phyloP scores from a whole-genome alignment of 2,329 filamentous ascomycete genomes.

The Neonectria coccinea region DNA sequence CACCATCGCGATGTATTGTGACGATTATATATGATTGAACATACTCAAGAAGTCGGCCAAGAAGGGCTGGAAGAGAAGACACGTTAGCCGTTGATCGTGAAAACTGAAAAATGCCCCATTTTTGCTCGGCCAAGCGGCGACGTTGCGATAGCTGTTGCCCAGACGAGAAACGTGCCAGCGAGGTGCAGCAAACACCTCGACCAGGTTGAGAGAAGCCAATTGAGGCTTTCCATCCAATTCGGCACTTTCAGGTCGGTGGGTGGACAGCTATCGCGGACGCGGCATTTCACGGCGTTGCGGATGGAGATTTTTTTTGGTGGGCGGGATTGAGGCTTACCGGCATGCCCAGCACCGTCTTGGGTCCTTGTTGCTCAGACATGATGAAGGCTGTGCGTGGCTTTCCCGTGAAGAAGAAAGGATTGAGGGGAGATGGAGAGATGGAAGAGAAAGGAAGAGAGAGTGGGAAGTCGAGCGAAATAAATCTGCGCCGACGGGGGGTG shows the following conservation, averaged over 20 bases:
- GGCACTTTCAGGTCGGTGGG: slow-evolving; percentile 19
- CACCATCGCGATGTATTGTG: slow-evolving; percentile 25
- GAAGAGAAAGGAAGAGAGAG: slow-evolving; percentile 57
- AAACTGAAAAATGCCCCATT: neutral
- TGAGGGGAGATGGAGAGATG: slow-evolving; percentile 71
- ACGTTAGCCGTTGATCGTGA: slow-evolving; percentile 37
- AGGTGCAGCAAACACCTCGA: neutral
- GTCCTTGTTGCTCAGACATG: slow-evolving; percentile 63
- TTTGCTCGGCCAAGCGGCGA: slow-evolving; percentile 17
- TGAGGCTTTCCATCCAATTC: slow-evolving; percentile 26
- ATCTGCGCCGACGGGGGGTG: slow-evolving; percentile 59
- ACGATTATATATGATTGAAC: slow-evolving; percentile 57
- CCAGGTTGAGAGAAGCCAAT: slow-evolving; percentile 28
- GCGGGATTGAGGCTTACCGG: slow-evolving; percentile 63
- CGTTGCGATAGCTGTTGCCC: slow-evolving; percentile 20
- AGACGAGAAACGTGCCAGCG: neutral
- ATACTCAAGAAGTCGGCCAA: slow-evolving; percentile 98
- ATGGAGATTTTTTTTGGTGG: slow-evolving; percentile 5
- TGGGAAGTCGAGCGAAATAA: slow-evolving; percentile 58
- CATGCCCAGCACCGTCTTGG: slow-evolving; percentile 74
- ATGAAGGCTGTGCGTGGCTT: slow-evolving; percentile 56
- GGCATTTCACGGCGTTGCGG: slow-evolving; percentile 44
- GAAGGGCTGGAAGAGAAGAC: slow-evolving; percentile 75
- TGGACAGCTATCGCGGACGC: slow-evolving; percentile 42
- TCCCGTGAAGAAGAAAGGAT: slow-evolving; percentile 64